A percentile compares a stretch with the other conserved stretches of the same genome.
These are phyloP conservation scores for Prunus mume DNA, from an alignment of 306 rosid species.

Conservation along the genomic window DNA sequence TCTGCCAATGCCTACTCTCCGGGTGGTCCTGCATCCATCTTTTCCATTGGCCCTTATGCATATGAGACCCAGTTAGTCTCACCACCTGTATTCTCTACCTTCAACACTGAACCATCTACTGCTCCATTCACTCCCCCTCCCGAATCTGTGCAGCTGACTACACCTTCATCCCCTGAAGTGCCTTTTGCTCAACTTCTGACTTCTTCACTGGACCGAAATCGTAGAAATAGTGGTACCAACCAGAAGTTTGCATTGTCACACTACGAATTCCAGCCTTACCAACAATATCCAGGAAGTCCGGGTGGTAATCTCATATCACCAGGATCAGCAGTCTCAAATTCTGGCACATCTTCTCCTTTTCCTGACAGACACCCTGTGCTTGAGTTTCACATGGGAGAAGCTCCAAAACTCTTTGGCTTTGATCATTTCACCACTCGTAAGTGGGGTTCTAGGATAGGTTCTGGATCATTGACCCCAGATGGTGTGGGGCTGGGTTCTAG, in stretches of 20 bases:
- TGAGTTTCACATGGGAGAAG: conserved; percentile 70
- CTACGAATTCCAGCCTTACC: conserved; percentile 86
- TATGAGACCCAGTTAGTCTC: conserved; percentile 96
- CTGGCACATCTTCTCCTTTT: conserved; percentile 91
- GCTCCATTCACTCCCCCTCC: conserved; percentile 96
- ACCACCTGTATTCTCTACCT: conserved; percentile 90
- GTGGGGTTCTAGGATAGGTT: conserved; percentile 85
- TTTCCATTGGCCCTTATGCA: conserved; percentile 89
- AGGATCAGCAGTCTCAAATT: conserved; percentile 85
- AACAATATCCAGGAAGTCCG: conserved; percentile 86
- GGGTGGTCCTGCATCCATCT: conserved; percentile 75
- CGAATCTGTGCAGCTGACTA: conserved; percentile 86
- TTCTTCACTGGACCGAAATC: conserved; percentile 70
- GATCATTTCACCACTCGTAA: conserved; percentile 70
- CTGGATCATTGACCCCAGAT: conserved; percentile 90
- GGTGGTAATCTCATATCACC: conserved; percentile 89
- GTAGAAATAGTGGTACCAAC: conserved; percentile 46
- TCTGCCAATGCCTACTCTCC: conserved; percentile 71
- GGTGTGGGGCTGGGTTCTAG: conserved; percentile 74
- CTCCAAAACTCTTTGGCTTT: conserved; percentile 69
- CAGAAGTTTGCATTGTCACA: conserved; percentile 74
- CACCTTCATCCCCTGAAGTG: conserved; percentile 98
- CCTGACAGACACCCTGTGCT: conserved; percentile 71
- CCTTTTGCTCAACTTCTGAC: conserved; percentile 95
- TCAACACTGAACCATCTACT: conserved; percentile 91